phyloP scores from a whole-genome alignment of 2,329 filamentous ascomycete genomes.

The Immersiporthe knoxdaviesiana region DNA sequence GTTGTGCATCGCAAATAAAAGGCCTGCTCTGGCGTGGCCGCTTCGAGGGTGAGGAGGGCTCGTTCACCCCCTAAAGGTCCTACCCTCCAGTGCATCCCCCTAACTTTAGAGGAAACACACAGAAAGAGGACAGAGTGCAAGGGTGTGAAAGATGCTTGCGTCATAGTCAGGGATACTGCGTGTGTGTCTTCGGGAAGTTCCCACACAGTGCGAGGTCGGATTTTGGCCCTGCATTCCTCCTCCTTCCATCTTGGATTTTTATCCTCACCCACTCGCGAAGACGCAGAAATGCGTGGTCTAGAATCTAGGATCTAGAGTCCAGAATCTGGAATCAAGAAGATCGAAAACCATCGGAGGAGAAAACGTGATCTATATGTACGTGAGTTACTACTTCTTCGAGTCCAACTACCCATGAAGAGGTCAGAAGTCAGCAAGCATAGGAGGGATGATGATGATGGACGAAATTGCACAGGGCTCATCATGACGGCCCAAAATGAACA shows the following conservation, averaged over 20 bases:
- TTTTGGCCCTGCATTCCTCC: background rate
- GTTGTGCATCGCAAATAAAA: background rate
- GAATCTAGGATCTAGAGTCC: background rate
- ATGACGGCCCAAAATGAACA: background rate
- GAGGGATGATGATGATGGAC: no score
- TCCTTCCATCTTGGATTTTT: conserved; percentile 4
- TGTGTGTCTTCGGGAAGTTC: conserved; percentile 6
- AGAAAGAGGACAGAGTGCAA: conserved; percentile 1
- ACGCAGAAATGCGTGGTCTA: background rate
- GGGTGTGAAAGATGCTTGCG: conserved; percentile 24
- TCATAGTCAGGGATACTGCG: conserved; percentile 26
- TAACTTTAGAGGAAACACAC: background rate
- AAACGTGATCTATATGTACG: background rate
- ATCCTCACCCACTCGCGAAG: background rate
- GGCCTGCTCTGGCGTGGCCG: background rate
- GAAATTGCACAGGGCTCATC: background rate
- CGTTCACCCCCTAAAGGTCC: background rate
- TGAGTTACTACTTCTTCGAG: background rate
- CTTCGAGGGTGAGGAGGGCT: background rate
- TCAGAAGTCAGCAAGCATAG: background rate
- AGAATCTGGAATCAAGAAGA: no score
- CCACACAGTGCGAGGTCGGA: conserved; percentile 5
- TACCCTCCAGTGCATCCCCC: background rate
- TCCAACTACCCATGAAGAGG: background rate
- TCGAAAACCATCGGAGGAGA: background rate